A percentile compares a stretch with the other conserved stretches of the same genome.
These are phyloP conservation scores for Talaromyces sp. DNA, from an alignment of 2,329 filamentous ascomycete species.

Conservation along the genomic window DNA sequence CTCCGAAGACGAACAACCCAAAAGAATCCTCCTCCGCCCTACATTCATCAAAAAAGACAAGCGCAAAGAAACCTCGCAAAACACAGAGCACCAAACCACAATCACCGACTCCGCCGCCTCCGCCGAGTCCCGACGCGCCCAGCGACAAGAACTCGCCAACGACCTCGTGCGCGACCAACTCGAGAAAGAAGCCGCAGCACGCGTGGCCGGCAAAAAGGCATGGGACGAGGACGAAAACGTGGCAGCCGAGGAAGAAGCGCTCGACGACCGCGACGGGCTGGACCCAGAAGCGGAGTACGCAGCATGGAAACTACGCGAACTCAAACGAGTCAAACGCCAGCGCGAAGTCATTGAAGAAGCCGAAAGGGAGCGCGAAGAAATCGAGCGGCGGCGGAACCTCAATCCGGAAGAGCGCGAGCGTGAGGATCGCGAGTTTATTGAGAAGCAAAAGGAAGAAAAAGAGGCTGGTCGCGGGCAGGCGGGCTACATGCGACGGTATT, in stretches of 20 bases:
- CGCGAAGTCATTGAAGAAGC: conserved; percentile 76
- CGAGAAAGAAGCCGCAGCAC: conserved; percentile 70
- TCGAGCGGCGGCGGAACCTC: conserved; percentile 81
- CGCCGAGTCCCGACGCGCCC: conserved; percentile 34
- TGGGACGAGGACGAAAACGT: conserved; percentile 70
- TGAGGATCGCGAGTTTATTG: conserved; percentile 76
- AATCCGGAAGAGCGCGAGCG: conserved; percentile 78
- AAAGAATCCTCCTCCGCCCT: conserved; percentile 56
- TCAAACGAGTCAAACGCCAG: conserved; percentile 81
- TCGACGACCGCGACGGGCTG: conserved; percentile 83
- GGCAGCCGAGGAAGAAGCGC: conserved; percentile 62
- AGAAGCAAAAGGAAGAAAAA: conserved; percentile 69
- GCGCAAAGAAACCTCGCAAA: conserved; percentile 39
- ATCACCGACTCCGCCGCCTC: conserved; percentile 38
- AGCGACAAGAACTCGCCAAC: conserved; percentile 67
- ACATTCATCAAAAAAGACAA: conserved; percentile 63
- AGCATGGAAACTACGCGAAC: conserved; percentile 89
- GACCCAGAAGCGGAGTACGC: conserved; percentile 85
- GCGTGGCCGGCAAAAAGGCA: conserved; percentile 70
- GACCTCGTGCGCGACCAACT: conserved; percentile 84
- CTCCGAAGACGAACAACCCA: conserved; percentile 54
- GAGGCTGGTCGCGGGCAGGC: conserved; percentile 74
- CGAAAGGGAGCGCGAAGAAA: conserved; percentile 81
- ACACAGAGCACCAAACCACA: conserved; percentile 17
- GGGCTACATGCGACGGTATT: conserved; percentile 91